Evolutionary conservation across 169 alveolate genomes (phyloP).

Genomic region (Cryptosporidium xiaoi): DNA sequence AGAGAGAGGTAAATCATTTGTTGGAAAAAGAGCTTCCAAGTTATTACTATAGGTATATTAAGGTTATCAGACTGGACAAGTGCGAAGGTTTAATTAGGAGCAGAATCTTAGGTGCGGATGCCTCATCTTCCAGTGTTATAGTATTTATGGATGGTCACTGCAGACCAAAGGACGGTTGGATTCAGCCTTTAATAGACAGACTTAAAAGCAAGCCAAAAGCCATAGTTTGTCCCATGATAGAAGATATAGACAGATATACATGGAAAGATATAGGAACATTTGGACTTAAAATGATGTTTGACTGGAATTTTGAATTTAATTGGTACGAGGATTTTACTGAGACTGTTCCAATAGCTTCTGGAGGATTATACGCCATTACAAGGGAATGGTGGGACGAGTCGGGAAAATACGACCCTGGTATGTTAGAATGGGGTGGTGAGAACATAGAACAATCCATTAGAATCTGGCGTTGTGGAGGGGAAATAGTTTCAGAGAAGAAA

Average conservation of each 20-base stretch:
- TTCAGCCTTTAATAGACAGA: constrained; percentile 28
- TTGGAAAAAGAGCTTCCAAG: constrained; percentile 44
- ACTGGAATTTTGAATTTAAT: constrained; percentile 80
- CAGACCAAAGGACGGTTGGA: constrained; percentile 80
- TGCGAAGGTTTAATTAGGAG: constrained; percentile 80
- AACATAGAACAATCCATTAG: constrained; percentile 78
- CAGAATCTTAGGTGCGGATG: constrained; percentile 76
- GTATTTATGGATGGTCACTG: constrained; percentile 81
- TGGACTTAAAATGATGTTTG: constrained; percentile 78
- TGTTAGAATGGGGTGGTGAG: constrained; percentile 80
- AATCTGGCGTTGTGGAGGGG: constrained; percentile 81
- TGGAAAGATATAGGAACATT: constrained; percentile 76
- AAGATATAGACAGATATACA: constrained; percentile 80
- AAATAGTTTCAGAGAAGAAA: constrained; percentile 71
- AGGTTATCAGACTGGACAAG: constrained; percentile 73
- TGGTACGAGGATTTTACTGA: constrained; percentile 77
- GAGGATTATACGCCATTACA: constrained; percentile 77
- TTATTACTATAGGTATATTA: constrained; percentile 10
- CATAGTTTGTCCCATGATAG: constrained; percentile 79
- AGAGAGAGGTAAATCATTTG: constrained; percentile 69
- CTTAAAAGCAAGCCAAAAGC: constrained; percentile 46
- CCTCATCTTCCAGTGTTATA: constrained; percentile 74
- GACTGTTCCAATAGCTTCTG: constrained; percentile 76
- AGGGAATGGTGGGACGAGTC: constrained; percentile 80
- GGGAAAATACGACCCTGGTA: constrained; percentile 78